Evolutionary conservation across 495 filamentous ascomycete species (phyloP).

Genomic region (Penicillium bovifimosum): DNA sequence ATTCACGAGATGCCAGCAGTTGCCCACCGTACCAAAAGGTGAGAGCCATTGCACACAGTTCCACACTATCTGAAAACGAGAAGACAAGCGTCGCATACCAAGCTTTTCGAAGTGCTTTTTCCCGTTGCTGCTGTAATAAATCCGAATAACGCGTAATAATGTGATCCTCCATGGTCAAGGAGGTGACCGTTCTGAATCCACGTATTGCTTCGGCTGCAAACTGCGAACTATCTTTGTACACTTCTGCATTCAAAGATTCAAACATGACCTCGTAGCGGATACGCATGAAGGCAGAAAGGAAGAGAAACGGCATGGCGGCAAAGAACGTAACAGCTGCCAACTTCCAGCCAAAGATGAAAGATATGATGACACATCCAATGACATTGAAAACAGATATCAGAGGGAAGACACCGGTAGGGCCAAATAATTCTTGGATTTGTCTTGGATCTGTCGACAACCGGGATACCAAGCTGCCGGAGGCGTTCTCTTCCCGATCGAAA

Average conservation of each 20-base stretch:
- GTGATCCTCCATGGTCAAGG: slow-evolving; percentile 47
- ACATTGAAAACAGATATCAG: slow-evolving; percentile 43
- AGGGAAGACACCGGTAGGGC: slow-evolving; percentile 29
- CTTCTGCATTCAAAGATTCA: slow-evolving; percentile 51
- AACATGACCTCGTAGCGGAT: slow-evolving; percentile 47
- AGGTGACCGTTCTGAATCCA: slow-evolving; percentile 53
- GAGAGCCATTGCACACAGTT: slow-evolving; percentile 52
- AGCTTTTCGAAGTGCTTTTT: slow-evolving; percentile 47
- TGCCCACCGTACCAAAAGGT: slow-evolving; percentile 57
- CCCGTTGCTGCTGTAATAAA: slow-evolving; percentile 47
- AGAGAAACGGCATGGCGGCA: slow-evolving; percentile 47
- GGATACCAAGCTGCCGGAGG: slow-evolving; percentile 45
- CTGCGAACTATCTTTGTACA: slow-evolving; percentile 49
- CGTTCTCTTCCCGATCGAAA: slow-evolving; percentile 48
- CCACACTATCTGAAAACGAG: slow-evolving; percentile 35
- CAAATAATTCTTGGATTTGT: slow-evolving; percentile 57
- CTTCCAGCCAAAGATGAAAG: slow-evolving; percentile 59
- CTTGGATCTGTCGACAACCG: slow-evolving; percentile 53
- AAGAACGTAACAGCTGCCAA: slow-evolving; percentile 53
- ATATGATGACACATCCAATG: slow-evolving; percentile 49
- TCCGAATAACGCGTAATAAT: slow-evolving; percentile 42
- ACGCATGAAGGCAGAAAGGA: slow-evolving; percentile 51
- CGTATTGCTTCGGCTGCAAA: slow-evolving; percentile 54
- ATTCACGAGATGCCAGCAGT: slow-evolving; percentile 48
- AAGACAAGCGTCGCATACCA: slow-evolving; percentile 38